Evolutionary conservation across 2,329 filamentous ascomycete genomes (phyloP).

Genomic region (Aspergillus sp.): DNA sequence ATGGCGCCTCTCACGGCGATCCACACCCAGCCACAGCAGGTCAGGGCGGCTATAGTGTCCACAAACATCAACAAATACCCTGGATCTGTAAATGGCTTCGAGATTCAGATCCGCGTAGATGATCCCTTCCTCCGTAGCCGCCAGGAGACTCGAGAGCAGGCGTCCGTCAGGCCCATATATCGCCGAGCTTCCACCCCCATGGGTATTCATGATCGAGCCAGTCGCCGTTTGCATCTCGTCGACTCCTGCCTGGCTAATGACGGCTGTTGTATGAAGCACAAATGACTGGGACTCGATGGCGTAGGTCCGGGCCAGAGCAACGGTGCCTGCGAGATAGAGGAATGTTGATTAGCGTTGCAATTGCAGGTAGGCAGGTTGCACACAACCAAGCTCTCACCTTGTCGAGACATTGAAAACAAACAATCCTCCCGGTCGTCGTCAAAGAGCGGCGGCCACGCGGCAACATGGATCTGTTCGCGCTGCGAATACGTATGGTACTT

Average conservation of each 20-base stretch:
- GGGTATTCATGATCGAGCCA: slow-evolving; percentile 45
- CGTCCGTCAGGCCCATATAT: slow-evolving; percentile 59
- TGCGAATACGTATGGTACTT: slow-evolving; percentile 53
- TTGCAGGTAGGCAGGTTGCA: no score
- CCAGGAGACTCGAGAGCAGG: slow-evolving; percentile 44
- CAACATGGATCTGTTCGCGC: slow-evolving; percentile 53
- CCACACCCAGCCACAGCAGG: slow-evolving; percentile 13
- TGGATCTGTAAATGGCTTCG: slow-evolving; percentile 42
- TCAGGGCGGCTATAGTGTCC: slow-evolving; percentile 19
- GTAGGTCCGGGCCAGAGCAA: slow-evolving; percentile 56
- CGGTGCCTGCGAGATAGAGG: slow-evolving; percentile 34
- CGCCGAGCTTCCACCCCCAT: slow-evolving; percentile 52
- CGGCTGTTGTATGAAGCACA: slow-evolving; percentile 58
- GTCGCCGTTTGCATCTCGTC: slow-evolving; percentile 48
- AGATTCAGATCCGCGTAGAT: slow-evolving; percentile 56
- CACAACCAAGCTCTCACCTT: no score
- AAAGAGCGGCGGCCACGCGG: slow-evolving; percentile 51
- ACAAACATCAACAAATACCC: slow-evolving; percentile 7
- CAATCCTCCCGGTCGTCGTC: neutral
- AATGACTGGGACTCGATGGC: slow-evolving; percentile 61
- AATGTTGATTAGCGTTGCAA: neutral
- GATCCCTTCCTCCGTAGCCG: slow-evolving; percentile 49
- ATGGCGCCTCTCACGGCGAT: no score
- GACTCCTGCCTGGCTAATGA: slow-evolving; percentile 53
- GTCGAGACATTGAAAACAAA: neutral